Evolutionary conservation across 805 yeast species (phyloP).

Genomic region (Metschnikowia proteae): DNA sequence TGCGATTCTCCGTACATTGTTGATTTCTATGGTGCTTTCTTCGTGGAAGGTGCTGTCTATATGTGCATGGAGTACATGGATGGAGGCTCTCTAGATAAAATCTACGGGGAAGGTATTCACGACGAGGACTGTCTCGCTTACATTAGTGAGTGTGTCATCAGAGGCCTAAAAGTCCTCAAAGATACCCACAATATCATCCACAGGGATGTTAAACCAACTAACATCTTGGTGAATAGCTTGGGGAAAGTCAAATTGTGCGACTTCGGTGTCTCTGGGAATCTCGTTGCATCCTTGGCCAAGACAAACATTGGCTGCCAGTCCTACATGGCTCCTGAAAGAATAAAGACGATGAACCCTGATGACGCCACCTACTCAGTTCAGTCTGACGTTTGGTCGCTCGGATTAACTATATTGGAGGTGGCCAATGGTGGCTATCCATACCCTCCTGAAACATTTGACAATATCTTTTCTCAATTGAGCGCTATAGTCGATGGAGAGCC

Average conservation of each 20-base stretch:
- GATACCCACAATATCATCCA: slow-evolving; percentile 91
- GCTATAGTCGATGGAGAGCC: slow-evolving; percentile 67
- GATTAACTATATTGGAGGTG: slow-evolving; percentile 79
- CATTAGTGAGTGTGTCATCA: slow-evolving; percentile 73
- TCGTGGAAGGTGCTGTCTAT: slow-evolving; percentile 95
- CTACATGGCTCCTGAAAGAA: slow-evolving; percentile 98
- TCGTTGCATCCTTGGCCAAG: slow-evolving; percentile 91
- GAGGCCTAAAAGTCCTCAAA: slow-evolving; percentile 79
- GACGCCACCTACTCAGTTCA: slow-evolving; percentile 85
- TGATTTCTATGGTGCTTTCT: slow-evolving; percentile 96
- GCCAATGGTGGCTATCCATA: slow-evolving; percentile 94
- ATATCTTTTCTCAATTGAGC: slow-evolving; percentile 86
- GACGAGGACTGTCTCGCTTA: slow-evolving; percentile 78
- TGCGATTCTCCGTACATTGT: slow-evolving; percentile 90
- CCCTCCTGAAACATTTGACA: slow-evolving; percentile 88
- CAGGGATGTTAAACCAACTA: slow-evolving; percentile 95
- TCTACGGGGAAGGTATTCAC: slow-evolving; percentile 58
- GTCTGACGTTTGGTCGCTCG: slow-evolving; percentile 94
- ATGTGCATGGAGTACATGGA: slow-evolving; percentile 99
- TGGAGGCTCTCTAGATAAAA: slow-evolving; percentile 88
- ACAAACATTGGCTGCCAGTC: slow-evolving; percentile 98
- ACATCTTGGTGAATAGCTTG: slow-evolving; percentile 71
- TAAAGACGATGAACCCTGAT: slow-evolving; percentile 68
- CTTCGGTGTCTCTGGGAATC: slow-evolving; percentile 92
- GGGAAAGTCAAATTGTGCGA: slow-evolving; percentile 94